A percentile compares a stretch with the other conserved stretches of the same genome.
phyloP scores from a whole-genome alignment of 352 stramenopile genomes.

The Blastocystis sp. region DNA sequence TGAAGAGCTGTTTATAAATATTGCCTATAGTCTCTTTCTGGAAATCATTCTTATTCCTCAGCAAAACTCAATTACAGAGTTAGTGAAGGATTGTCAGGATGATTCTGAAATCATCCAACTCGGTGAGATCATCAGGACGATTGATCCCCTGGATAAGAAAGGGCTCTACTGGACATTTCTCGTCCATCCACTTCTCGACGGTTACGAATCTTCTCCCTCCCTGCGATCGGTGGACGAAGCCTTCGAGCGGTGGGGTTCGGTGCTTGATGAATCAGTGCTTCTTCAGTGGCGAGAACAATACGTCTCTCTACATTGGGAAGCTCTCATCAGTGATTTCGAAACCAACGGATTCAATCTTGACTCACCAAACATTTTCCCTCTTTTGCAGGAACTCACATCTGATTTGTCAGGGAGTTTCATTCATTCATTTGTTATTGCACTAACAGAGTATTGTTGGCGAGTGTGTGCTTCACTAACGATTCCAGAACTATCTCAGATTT shows the following conservation, averaged over 20 bases:
- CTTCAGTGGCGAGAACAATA: not conserved
- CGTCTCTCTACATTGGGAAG: not conserved
- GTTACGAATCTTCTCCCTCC: not conserved
- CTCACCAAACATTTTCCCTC: not conserved
- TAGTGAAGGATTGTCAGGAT: not conserved
- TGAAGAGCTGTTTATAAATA: not conserved
- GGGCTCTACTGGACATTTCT: not conserved
- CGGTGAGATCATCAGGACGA: not conserved
- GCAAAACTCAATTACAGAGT: not conserved
- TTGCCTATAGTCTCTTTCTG: not conserved
- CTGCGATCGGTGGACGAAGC: not conserved
- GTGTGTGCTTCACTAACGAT: not conserved
- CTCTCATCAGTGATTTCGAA: not conserved
- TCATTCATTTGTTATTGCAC: not conserved
- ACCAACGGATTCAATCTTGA: not conserved
- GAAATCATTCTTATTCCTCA: not conserved
- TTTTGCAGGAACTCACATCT: not conserved
- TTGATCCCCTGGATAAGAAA: not conserved
- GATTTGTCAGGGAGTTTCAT: not conserved
- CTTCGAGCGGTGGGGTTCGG: not conserved
- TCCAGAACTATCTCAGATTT: not conserved
- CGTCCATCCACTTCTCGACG: not conserved
- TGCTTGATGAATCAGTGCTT: not conserved
- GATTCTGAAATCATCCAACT: not conserved
- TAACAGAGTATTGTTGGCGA: not conserved